Evolutionary conservation across 306 rosid genomes (phyloP).

Genomic region (Sicyos edulis): DNA sequence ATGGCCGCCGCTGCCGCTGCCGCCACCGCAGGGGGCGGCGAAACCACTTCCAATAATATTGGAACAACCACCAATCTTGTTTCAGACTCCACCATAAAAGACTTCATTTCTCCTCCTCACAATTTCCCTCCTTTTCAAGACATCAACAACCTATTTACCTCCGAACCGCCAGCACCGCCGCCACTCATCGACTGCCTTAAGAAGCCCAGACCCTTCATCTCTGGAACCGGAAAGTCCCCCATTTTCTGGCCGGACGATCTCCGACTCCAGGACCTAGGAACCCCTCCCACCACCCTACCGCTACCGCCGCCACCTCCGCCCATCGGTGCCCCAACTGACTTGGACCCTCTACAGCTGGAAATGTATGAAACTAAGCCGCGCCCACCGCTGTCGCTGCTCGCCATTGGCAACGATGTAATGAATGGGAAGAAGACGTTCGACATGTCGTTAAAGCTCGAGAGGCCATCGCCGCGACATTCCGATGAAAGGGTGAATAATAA

Average conservation of each 20-base stretch:
- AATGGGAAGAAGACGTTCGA: constrained; percentile 14
- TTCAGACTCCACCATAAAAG: constrained; percentile 45
- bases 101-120: constrained; percentile 59
- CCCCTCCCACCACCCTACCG: constrained; percentile 17
- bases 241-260: constrained; percentile 86
- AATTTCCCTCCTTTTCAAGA: constrained; percentile 81
- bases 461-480: neutral
- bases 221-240: constrained; percentile 67
- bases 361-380: constrained; percentile 16
- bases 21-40: too few species aligned
- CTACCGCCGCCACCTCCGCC: neutral
- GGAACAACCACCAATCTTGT: constrained; percentile 9
- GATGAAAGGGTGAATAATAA: constrained; percentile 13
- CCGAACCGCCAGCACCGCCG: constrained; percentile 40
- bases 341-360: constrained; percentile 10
- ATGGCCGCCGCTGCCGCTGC: neutral
- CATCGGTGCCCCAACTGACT: neutral
- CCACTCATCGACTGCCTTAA: constrained; percentile 29
- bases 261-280: constrained; percentile 76
- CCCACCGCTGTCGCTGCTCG: neutral
- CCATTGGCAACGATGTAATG: neutral
- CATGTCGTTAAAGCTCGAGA: constrained; percentile 7
- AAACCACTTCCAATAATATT: neutral
- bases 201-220: constrained; percentile 50
- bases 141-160: constrained; percentile 56